Conservation (phyloP, 768 basidiomycete genomes). For the Psilocybe tampanensis region DNA sequence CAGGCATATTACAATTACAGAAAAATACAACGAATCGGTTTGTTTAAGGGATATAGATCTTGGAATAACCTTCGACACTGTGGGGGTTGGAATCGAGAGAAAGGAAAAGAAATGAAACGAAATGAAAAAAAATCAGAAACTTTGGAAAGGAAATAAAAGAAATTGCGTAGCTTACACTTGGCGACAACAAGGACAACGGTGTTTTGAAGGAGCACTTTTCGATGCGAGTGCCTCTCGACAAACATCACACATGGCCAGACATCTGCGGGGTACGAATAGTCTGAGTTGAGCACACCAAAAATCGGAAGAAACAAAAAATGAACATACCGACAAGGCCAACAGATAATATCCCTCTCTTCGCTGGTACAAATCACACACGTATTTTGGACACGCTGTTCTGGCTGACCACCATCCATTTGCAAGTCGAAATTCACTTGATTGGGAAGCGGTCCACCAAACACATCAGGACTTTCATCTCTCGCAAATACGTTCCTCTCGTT, state of each 20-base stretch:
- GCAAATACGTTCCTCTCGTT: conserved; percentile 1
- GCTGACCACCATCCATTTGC: conserved; percentile 4
- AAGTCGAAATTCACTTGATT: neutral
- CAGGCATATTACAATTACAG: neutral
- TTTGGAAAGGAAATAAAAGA: neutral
- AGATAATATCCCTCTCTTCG: conserved; percentile 72
- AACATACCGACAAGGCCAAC: conserved; percentile 83
- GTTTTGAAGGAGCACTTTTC: conserved; percentile 55
- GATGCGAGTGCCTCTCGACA: conserved; percentile 65
- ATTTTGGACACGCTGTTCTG: conserved; percentile 22
- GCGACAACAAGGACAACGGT: conserved; percentile 70
- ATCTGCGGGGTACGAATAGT: conserved; percentile 30
- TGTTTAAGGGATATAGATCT: too few species aligned
- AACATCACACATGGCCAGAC: conserved; percentile 66
- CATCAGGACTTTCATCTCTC: conserved; percentile 13
- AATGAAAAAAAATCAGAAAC: neutral
- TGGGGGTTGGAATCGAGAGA: too few species aligned
- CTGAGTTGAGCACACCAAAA: neutral
- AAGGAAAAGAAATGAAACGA: too few species aligned
- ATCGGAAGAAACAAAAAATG: neutral
- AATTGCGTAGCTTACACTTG: conserved; percentile 36
- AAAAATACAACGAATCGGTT: neutral
- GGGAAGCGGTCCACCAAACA: conserved; percentile 17
- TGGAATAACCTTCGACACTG: too few species aligned
- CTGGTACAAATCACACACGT: conserved; percentile 72